Percentiles rank a stretch among this genome's conserved stretches.
Evolutionary conservation across 805 yeast genomes (phyloP).

Genomic region (Pichia kluyveri): DNA sequence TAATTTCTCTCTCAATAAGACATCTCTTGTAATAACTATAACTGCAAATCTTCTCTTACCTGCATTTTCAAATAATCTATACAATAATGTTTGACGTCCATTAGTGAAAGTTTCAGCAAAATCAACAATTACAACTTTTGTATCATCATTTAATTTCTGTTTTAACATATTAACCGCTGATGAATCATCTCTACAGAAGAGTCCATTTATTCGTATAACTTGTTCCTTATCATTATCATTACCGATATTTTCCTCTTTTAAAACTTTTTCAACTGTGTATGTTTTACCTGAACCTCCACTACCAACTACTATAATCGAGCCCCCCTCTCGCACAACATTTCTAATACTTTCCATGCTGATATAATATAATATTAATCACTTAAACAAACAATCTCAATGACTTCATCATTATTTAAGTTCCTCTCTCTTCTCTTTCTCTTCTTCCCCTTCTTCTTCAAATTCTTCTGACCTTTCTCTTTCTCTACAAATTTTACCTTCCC

Average conservation of each 20-base stretch:
- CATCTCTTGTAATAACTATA: conserved; percentile 24
- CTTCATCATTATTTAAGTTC: no score
- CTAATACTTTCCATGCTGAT: neutral
- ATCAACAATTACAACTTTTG: neutral
- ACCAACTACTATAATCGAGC: conserved; percentile 73
- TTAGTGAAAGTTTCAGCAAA: neutral
- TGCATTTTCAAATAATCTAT: conserved; percentile 40
- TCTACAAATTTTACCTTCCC: no score
- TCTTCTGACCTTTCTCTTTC: no score
- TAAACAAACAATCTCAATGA: no score
- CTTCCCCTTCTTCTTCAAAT: no score
- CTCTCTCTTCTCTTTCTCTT: no score
- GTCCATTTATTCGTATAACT: conserved; percentile 56
- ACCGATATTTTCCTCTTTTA: conserved; percentile 18
- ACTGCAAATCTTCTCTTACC: neutral
- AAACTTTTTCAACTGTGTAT: conserved; percentile 46
- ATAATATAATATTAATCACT: neutral
- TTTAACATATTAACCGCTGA: conserved; percentile 80
- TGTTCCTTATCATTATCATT: conserved; percentile 4
- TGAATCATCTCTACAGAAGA: conserved; percentile 63
- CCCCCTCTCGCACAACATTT: conserved; percentile 45
- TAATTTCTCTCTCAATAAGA: conserved; percentile 58
- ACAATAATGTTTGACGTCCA: conserved; percentile 45
- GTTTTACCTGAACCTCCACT: conserved; percentile 76
- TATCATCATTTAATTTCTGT: conserved; percentile 50